These are phyloP conservation scores for Corniculantispora saksenae DNA, from an alignment of 2,329 filamentous ascomycete genomes.

Conservation along the genomic window DNA sequence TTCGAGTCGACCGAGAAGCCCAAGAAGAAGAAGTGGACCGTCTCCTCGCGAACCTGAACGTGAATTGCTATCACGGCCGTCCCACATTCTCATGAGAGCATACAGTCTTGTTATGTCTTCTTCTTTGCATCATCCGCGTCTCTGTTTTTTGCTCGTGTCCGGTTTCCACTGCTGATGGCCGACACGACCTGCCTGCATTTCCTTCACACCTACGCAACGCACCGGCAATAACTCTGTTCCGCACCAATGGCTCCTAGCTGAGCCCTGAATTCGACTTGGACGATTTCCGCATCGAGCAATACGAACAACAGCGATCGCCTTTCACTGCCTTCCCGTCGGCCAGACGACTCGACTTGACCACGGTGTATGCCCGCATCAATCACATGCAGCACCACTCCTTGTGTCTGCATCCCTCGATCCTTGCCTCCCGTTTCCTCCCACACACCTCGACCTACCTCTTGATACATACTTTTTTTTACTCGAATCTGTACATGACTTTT, in stretches of 20 bases:
- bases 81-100: neutral
- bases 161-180: neutral
- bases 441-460: neutral
- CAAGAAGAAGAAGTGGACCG: constrained; percentile 50
- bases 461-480: neutral
- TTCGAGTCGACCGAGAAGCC: constrained; percentile 37
- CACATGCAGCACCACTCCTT: too few relatives aligned
- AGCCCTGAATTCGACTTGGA: neutral
- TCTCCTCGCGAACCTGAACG: constrained; percentile 43
- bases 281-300: neutral
- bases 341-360: too few relatives aligned
- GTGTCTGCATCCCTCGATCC: neutral
- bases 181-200: neutral
- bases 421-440: neutral
- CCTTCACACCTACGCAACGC: neutral
- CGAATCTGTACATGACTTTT: constrained; percentile 6
- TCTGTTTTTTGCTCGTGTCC: neutral
- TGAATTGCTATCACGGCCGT: neutral
- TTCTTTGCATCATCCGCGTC: neutral
- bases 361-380: too few relatives aligned
- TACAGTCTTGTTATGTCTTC: neutral
- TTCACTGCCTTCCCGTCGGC: neutral
- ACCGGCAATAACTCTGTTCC: neutral
- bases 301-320: too few relatives aligned
- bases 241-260: neutral